Conservation (phyloP, 371 early-diverging fungal genomes). For the Vavraia culicis region DNA sequence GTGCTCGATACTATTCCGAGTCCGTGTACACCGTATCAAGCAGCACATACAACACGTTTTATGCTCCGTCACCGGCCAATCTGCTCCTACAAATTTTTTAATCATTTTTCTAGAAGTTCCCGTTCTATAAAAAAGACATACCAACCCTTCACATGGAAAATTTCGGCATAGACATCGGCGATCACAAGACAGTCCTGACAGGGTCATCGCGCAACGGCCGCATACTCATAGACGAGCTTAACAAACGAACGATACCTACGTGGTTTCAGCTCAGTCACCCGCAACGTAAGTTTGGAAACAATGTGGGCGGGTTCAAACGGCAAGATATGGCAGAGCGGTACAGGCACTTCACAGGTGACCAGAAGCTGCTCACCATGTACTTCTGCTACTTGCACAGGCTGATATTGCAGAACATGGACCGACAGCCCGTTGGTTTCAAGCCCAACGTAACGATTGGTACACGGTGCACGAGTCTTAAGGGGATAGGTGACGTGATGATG, state of each 20-base stretch:
- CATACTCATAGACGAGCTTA: constrained; percentile 25
- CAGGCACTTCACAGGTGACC: constrained; percentile 14
- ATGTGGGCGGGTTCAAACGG: constrained; percentile 13
- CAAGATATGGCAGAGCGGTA: constrained; percentile 9
- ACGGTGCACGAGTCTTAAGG: constrained; percentile 18
- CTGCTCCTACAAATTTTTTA: too few relatives aligned
- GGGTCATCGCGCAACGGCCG: constrained; percentile 19
- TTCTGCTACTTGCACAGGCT: constrained; percentile 27
- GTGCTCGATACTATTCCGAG: too few relatives aligned
- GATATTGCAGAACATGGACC: constrained; percentile 1
- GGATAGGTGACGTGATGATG: constrained; percentile 16
- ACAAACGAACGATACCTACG: constrained; percentile 22
- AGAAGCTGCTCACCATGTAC: constrained; percentile 23
- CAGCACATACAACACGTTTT: too few relatives aligned
- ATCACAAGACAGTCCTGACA: constrained; percentile 28
- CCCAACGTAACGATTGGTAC: constrained; percentile 16
- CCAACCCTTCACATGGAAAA: constrained; percentile 13
- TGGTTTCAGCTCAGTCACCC: constrained; percentile 24
- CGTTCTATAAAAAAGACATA: not conserved
- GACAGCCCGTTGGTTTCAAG: constrained; percentile 7
- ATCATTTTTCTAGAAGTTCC: constrained; percentile 1
- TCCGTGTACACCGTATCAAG: too few relatives aligned
- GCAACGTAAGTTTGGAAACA: constrained; percentile 31
- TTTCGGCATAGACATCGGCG: constrained; percentile 37
- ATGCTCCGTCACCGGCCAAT: too few relatives aligned